Base-by-base conservation (phyloP, 2,329 filamentous ascomycete species). In the Ophiostoma ulmi region DNA sequence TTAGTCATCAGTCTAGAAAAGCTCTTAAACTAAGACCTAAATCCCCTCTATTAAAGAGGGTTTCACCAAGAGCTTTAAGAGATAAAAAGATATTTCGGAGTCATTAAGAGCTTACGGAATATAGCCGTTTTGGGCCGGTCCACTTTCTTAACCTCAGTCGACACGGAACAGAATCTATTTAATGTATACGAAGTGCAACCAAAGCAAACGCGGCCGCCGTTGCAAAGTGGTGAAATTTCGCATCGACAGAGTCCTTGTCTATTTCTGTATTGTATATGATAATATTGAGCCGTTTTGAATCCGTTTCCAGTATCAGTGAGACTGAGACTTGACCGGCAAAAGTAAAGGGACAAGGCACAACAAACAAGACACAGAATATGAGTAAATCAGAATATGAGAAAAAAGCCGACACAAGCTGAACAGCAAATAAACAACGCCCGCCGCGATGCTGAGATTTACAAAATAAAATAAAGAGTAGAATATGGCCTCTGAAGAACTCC, bases 401-500 rank as follows among this genome's bases (percentile, higher is more conserved):
- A 5, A 35, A 63, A 35, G 26, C 13, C 22, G 52, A 58, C 10
- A 35, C 58, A 63, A 35, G 44, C 44, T 48, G 17, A 63, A 63
- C 58, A 63, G 13, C 52, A 48, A n/a, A 48, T n/a, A 58, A 63
- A 64, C 64, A 69, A 70, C 65, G 69, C 69, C 71, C 44, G 61
- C 44, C 26, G 36, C 8, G 17, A 38, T 39, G 39, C 58, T 36
- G 11, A 41, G 58, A 66, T 66, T n/a, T 44, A 55, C n/a, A 39
- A 26, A 41, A 41, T 64, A 41, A 70, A 68, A 72, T 55, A 20
- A 55, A 63, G 58, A 63, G 58, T 69, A 69, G 70, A 71, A 69
- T 69, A 38, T 63, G 58, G 48, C 70, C 48, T 69, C 63, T 69
- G 44, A 7, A 35, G 10, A 71, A 71, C 68, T 63, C 70, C 68